Evolutionary conservation across 2,329 filamentous ascomycete genomes (phyloP), one percentile per base, ranked within the genome.

Genomic region (Didymella arachidicola): DNA sequence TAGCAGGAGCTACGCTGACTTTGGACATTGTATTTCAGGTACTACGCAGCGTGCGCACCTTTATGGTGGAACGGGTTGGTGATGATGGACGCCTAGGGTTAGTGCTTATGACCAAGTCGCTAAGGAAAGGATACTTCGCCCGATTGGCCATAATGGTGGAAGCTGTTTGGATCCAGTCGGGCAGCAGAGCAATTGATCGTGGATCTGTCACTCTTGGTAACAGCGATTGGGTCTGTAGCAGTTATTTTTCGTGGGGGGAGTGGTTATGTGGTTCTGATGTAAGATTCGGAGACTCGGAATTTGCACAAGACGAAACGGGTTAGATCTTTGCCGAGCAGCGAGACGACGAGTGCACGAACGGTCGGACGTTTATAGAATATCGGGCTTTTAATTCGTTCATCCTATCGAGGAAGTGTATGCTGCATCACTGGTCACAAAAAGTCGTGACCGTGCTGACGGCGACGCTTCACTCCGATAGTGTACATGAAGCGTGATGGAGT

Each of bases 91-190:
- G 53, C 53, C 53, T 57, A 22, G 39, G 11, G 7, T 39, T 52
- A 57, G 54, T 47, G 47, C 54, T 57, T 51, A 52, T 52, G 32
- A 46, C 5, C 14, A 45, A 18, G 22, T 27, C 14, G 12, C n/a
- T 11, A 10, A n/a, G 18, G 14, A 29, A 7, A 41, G 18, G 30
- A 25, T 12, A n/a, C 38, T 36, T 49, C 4, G n/a, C n/a, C 45
- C 29, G 8, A 41, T 41, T 41, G 38, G 25, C 38, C 38, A 25
- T 7, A 41, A n/a, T n/a, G n/a, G 19, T 4, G 25, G 12, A 42
- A 43, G 41, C 22, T 7, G 14, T 4, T 43, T 25, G 41, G 22
- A 11, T 43, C 27, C 27, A 43, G 25, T 25, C 41, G 41, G 22
- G n/a, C 14, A 27, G 5, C n/a, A 16, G 25, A 27, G 22, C 8